Percentiles rank a stretch among this genome's conserved stretches.
These are phyloP conservation scores for Aspergillus terreus DNA, from an alignment of 2,329 filamentous ascomycete species.

Conservation along the genomic window DNA sequence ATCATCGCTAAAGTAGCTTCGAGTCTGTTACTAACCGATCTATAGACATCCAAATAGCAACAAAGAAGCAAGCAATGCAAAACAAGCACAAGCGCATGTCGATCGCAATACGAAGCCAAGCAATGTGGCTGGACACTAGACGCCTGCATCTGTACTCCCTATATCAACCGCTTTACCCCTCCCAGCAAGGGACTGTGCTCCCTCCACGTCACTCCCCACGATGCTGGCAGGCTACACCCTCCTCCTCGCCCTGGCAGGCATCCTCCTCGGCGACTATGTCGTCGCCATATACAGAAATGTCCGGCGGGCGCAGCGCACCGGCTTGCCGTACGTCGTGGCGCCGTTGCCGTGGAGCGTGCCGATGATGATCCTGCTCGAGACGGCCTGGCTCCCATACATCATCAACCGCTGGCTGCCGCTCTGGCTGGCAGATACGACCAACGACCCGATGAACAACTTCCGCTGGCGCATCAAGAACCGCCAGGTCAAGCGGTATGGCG, in stretches of 20 bases:
- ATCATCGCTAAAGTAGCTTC: too few relatives aligned
- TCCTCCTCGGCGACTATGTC: background rate
- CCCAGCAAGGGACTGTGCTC: too few relatives aligned
- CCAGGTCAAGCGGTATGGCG: conserved; percentile 8
- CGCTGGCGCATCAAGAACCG: conserved; percentile 16
- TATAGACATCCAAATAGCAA: too few relatives aligned
- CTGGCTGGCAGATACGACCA: conserved; percentile 11
- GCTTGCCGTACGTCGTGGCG: conserved; percentile 11
- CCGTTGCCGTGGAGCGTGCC: conserved; percentile 3
- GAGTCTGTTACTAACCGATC: too few relatives aligned
- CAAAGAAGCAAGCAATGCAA: too few relatives aligned
- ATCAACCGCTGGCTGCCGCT: conserved; percentile 10
- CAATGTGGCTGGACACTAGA: too few relatives aligned
- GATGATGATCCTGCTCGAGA: conserved; percentile 3
- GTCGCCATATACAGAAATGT: background rate
- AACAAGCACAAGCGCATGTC: too few relatives aligned
- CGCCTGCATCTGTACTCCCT: too few relatives aligned
- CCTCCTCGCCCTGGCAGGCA: background rate
- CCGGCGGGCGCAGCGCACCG: background rate
- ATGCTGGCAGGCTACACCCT: background rate
- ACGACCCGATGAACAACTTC: conserved; percentile 4
- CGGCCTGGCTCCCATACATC: conserved; percentile 5
- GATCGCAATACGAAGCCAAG: too few relatives aligned
- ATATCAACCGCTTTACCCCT: too few relatives aligned
- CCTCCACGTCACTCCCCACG: background rate